Base-by-base conservation (phyloP, 1,284 basidiomycete genomes). In the Cryptococcus sp. region DNA sequence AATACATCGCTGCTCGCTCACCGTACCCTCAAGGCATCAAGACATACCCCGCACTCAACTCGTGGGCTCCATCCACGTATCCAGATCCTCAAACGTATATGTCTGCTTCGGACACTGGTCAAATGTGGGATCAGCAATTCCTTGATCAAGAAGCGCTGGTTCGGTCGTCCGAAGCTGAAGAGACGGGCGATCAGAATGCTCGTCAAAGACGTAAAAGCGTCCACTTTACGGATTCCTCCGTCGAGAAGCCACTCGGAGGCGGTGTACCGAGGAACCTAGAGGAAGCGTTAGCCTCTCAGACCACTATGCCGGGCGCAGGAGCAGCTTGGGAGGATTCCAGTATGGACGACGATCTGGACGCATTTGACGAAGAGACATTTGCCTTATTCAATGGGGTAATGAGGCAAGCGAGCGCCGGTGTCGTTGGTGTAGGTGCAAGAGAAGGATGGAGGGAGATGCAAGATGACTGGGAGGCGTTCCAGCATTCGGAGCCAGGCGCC, bases 381-480 rank as follows among this genome's bases (percentile, higher is more conserved):
- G 60, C 63, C 46, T 57, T 66, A 19, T 76, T 72, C 55, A 72
- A 70, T 52, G 71, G 72, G 7, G 50, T 46, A 16, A 52, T 64
- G 55, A 25, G 45, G n/a, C 59, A 57, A 16, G 65, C 59, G 16
- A 23, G 41, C 15, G 44, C 23, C 39, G 20, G 23, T 26, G 20
- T 37, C 55, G n/a, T 39, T 2, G 63, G 66, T 1, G 65, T 64
- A 3, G 64, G 64, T 0, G 52, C 59, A 37, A 50, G 57, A 29
- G 64, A 76, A 57, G 57, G 69, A 40, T 89, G 88, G 89, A 81
- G 82, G 52, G 73, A 78, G 50, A 73, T 97, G 63, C 91, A 95
- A 76, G 73, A 79, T 15, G 87, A 89, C 63, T 96, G 92, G 93
- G 92, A 96, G 64, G 77, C 78, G 3, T 90, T 89, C 38, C 44